These are phyloP conservation scores for Juncus inflexus DNA, from an alignment of 176 grass and related monocot species.

Conservation along the genomic window DNA sequence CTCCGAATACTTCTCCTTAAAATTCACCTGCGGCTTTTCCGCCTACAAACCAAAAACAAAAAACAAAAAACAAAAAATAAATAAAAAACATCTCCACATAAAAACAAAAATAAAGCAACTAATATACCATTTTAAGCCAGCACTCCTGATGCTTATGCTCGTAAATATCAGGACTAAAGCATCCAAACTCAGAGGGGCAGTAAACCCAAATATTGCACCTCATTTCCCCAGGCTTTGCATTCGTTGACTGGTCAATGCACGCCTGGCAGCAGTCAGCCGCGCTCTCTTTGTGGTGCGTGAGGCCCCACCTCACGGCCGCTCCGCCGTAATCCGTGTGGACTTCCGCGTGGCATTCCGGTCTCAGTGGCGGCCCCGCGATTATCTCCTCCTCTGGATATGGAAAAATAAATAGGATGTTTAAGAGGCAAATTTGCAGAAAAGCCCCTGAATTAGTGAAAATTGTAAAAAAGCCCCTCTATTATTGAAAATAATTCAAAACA, in stretches of 20 bases:
- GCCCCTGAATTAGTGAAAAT: too few species aligned
- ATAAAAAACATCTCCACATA: constrained; percentile 1
- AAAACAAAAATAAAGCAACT: constrained; percentile 20
- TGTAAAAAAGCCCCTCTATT: too few species aligned
- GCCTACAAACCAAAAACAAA: constrained; percentile 35
- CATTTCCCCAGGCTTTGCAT: constrained; percentile 67
- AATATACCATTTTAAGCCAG: constrained; percentile 89
- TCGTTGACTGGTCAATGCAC: constrained; percentile 86
- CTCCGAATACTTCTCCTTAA: constrained; percentile 85
- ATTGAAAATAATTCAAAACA: too few species aligned
- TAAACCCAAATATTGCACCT: constrained; percentile 99
- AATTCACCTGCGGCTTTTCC: constrained; percentile 54
- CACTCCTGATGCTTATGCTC: constrained; percentile 99
- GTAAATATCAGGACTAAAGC: constrained; percentile 91
- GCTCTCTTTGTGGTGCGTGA: constrained; percentile 94
- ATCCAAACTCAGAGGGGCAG: constrained; percentile 93
- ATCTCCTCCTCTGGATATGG: constrained; percentile 63
- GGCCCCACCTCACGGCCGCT: constrained; percentile 85
- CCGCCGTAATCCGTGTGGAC: constrained; percentile 84
- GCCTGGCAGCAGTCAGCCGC: constrained; percentile 91
- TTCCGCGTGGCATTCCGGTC: constrained; percentile 70
- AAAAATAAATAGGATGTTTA: not conserved
- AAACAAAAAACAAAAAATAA: constrained; percentile 9
- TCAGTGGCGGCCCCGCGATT: constrained; percentile 68
- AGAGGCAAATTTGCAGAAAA: too few species aligned